Percentiles rank a stretch among this genome's conserved stretches.
Evolutionary conservation across 768 basidiomycete genomes (phyloP).

Genomic region (Suillus luteus): DNA sequence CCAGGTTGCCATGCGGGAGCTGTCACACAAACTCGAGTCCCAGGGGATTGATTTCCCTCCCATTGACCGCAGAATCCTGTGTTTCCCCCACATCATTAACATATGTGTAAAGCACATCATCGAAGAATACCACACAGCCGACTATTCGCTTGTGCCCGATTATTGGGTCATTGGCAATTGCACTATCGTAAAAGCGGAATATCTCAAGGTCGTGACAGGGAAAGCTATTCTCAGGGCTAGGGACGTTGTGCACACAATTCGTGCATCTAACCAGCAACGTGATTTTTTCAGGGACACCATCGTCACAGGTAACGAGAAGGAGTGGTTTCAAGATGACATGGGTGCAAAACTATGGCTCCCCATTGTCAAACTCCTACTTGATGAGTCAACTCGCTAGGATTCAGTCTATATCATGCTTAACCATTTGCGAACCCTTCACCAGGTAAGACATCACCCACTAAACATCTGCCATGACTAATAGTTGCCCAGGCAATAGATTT

Average conservation of each 20-base stretch:
- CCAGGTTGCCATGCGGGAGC: background rate
- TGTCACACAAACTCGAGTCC: background rate
- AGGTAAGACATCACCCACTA: background rate
- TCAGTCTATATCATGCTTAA: slow-evolving; percentile 40
- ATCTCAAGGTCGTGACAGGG: background rate
- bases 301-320: slow-evolving; percentile 7
- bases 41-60: background rate
- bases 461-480: background rate
- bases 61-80: background rate
- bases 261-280: background rate
- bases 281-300: background rate
- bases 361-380: slow-evolving; percentile 16
- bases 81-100: background rate
- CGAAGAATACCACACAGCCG: background rate
- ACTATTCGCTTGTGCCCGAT: background rate
- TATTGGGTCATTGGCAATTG: background rate
- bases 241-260: background rate
- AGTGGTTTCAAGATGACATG: slow-evolving; percentile 7
- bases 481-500: slow-evolving; percentile 5
- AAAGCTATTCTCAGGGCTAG: background rate
- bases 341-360: background rate
- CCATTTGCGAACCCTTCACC: slow-evolving; percentile 2
- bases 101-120: background rate
- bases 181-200: background rate
- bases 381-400: slow-evolving; percentile 42